Conservation (phyloP, 1,284 basidiomycete species). For the Cryptococcus floricola region DNA sequence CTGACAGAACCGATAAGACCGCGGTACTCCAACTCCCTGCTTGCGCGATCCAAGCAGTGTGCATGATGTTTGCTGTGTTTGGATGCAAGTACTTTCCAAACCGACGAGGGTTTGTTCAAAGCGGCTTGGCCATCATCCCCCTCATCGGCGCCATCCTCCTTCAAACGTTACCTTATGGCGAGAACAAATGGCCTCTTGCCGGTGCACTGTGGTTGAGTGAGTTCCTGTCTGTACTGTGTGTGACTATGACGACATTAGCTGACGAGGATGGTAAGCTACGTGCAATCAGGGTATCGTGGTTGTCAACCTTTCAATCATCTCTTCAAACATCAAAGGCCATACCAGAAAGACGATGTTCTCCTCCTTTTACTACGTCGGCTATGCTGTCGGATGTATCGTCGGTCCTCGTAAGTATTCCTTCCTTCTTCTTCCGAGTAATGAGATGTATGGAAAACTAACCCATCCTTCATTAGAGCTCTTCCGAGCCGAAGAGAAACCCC, state of each 20-base stretch:
- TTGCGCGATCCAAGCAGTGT: too few relatives aligned
- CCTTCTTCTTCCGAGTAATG: neutral
- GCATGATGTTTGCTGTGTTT: too few relatives aligned
- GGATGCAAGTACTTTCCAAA: too few relatives aligned
- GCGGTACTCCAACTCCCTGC: too few relatives aligned
- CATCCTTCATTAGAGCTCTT: too few relatives aligned
- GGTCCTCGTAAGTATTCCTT: conserved; percentile 8
- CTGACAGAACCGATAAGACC: too few relatives aligned
- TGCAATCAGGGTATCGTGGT: conserved; percentile 10
- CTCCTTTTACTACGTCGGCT: conserved; percentile 8
- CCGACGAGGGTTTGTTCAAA: too few relatives aligned
- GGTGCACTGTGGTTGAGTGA: conserved; percentile 11
- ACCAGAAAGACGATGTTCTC: conserved; percentile 12
- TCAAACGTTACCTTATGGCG: conserved; percentile 4
- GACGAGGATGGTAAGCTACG: neutral
- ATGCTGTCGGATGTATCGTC: conserved; percentile 10
- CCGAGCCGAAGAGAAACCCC: conserved; percentile 1
- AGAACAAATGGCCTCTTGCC: conserved; percentile 12
- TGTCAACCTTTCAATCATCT: conserved; percentile 11
- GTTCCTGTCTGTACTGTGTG: neutral
- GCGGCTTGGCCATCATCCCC: neutral
- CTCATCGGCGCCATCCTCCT: conserved; percentile 8
- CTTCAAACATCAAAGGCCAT: conserved; percentile 14
- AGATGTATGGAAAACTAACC: too few relatives aligned
- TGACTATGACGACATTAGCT: too few relatives aligned